phyloP scores from a whole-genome alignment of 371 early-diverging fungal species.

The Saksenaea vasiformis region DNA sequence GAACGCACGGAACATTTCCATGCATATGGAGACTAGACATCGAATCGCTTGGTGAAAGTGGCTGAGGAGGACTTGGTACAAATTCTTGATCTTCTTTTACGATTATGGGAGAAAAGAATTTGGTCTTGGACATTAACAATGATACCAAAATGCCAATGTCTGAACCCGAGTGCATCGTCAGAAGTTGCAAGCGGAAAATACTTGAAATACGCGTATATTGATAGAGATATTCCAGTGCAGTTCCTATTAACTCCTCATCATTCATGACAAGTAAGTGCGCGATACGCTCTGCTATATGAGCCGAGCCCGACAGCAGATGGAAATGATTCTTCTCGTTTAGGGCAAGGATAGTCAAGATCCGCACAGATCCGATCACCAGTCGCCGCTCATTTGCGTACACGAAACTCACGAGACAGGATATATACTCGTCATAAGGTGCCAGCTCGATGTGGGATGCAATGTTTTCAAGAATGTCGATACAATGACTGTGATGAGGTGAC shows the following conservation, averaged over 20 bases:
- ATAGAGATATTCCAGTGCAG: conserved; percentile 72
- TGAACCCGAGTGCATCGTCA: conserved; percentile 43
- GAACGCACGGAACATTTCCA: conserved; percentile 29
- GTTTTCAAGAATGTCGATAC: conserved; percentile 74
- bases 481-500: conserved; percentile 45
- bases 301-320: conserved; percentile 24
- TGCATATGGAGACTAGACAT: conserved; percentile 8
- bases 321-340: conserved; percentile 55
- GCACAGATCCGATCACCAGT: conserved; percentile 63
- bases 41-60: conserved; percentile 3
- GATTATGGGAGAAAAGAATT: conserved; percentile 31
- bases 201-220: conserved; percentile 62
- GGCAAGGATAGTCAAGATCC: conserved; percentile 62
- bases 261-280: conserved; percentile 63
- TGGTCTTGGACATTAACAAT: conserved; percentile 44
- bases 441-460: conserved; percentile 51
- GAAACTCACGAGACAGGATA: conserved; percentile 37
- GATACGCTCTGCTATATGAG: conserved; percentile 43
- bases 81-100: conserved; percentile 34
- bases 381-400: conserved; percentile 62
- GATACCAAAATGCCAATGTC: conserved; percentile 52
- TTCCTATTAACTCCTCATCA: conserved; percentile 74
- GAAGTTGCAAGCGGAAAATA: conserved; percentile 43
- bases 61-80: conserved; percentile 8
- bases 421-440: conserved; percentile 34